Percentiles rank a stretch among this genome's conserved stretches.
These are phyloP conservation scores for Abrus precatorius DNA, from an alignment of 306 rosid species.

Conservation along the genomic window DNA sequence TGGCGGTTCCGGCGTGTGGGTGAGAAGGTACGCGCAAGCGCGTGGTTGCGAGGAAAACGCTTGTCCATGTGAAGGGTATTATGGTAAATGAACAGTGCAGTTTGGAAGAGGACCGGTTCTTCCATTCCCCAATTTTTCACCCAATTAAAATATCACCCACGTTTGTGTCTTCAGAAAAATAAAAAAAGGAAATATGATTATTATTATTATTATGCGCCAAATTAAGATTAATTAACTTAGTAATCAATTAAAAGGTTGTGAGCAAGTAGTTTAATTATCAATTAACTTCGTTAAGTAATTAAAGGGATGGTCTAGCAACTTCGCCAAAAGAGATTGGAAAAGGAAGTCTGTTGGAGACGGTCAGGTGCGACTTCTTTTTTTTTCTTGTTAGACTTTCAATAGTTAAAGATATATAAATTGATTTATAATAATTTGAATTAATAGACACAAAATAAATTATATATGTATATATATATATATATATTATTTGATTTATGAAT, in stretches of 20 bases:
- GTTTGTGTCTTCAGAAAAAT: not conserved
- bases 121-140: slow-evolving; percentile 11
- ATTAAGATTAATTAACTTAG: not conserved
- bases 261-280: not conserved
- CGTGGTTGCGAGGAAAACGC: slow-evolving; percentile 38
- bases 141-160: slow-evolving; percentile 18
- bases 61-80: slow-evolving; percentile 41
- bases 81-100: slow-evolving; percentile 31
- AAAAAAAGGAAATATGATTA: too few species aligned
- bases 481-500: not conserved
- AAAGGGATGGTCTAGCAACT: slow-evolving; percentile 2
- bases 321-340: not conserved
- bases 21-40: slow-evolving; percentile 52
- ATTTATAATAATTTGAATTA: too few species aligned
- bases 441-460: too few species aligned
- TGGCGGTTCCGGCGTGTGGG: slow-evolving; percentile 47
- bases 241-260: not conserved
- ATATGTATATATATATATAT: not conserved
- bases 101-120: slow-evolving; percentile 39
- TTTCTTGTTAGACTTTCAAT: not conserved
- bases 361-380: not conserved
- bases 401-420: not conserved
- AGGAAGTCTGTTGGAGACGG: not conserved
- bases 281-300: slow-evolving; percentile 1
- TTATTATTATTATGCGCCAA: not conserved